Base-by-base conservation (phyloP, 306 rosid genomes). In the Begonia fuchsioides region DNA sequence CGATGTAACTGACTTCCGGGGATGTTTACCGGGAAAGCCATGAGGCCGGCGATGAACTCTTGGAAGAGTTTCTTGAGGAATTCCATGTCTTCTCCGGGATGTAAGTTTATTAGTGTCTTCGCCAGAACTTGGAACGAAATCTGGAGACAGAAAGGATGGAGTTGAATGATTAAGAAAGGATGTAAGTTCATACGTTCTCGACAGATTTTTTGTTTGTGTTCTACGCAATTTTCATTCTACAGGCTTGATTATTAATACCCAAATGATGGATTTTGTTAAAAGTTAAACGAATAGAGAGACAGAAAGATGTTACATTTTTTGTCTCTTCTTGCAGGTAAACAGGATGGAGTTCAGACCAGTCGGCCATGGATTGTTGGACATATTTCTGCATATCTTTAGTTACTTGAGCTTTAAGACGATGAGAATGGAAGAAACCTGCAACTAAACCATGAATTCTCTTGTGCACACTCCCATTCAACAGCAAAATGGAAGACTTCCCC, bases 371-470 rank as follows among this genome's bases (percentile, higher is more conserved):
- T 73, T 77, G 64, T 59, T 76, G 60, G 32, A 79, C 79, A 72
- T 79, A 76, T 13, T 59, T 72, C 43, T 81, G 69, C 98, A 85
- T 85, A 53, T 85, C 98, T 50, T 39, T 61, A 32, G 94, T 77
- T 49, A 90, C 77, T 76, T 85, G 98, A 66, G 72, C 78, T 72
- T 90, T 90, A 13, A 90, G 80, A 44, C 60, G 72, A 26, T 82
- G 86, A 57, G 98, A 90, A 72, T 90, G 84, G 68, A 90, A 84
- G 80, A 90, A 90, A 59, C 85, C 73, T 67, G 94, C 94, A 32
- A 85, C 65, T 40, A 90, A 87, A 14, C 98, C 98, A 84, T 90
- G 98, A 52, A 90, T 72, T 68, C 87, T 90, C 83, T 69, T 90
- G 26, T 90, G 95, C 18, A 90, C 59, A 79, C 85, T 77, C 66